Evolutionary conservation across 345 rosid genomes (phyloP).

Genomic region (Corchorus olitorius): DNA sequence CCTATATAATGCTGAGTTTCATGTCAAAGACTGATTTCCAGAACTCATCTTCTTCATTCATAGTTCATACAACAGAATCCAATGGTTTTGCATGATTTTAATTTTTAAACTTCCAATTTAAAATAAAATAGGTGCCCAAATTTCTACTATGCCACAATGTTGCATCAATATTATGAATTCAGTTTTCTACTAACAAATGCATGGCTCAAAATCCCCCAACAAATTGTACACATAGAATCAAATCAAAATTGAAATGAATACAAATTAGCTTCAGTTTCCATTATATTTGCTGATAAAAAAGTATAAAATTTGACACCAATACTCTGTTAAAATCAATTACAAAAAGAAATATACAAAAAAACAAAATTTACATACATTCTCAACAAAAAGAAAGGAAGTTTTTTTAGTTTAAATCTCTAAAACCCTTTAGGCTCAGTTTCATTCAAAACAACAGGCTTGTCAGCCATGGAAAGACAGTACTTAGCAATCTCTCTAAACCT

Average conservation of each 20-base stretch:
- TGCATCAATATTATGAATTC: too few relatives aligned
- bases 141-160: too few relatives aligned
- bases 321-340: background rate
- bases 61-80: too few relatives aligned
- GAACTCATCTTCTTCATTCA: too few relatives aligned
- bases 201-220: background rate
- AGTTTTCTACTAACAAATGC: too few relatives aligned
- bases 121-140: too few relatives aligned
- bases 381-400: background rate
- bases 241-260: background rate
- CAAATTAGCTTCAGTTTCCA: background rate
- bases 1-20: too few relatives aligned
- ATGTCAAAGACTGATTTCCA: too few relatives aligned
- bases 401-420: conserved; percentile 13
- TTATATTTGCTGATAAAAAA: background rate
- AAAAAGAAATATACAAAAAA: background rate
- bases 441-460: conserved; percentile 55
- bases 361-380: conserved; percentile 11
- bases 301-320: background rate
- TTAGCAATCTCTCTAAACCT: conserved; percentile 85
- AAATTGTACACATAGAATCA: background rate
- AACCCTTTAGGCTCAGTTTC: conserved; percentile 60
- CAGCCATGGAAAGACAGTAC: conserved; percentile 76
- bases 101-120: too few relatives aligned
- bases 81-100: too few relatives aligned